Percentiles rank a stretch among this genome's conserved stretches.
phyloP scores from a whole-genome alignment of 768 basidiomycete species.

The Amanita molliuscula region DNA sequence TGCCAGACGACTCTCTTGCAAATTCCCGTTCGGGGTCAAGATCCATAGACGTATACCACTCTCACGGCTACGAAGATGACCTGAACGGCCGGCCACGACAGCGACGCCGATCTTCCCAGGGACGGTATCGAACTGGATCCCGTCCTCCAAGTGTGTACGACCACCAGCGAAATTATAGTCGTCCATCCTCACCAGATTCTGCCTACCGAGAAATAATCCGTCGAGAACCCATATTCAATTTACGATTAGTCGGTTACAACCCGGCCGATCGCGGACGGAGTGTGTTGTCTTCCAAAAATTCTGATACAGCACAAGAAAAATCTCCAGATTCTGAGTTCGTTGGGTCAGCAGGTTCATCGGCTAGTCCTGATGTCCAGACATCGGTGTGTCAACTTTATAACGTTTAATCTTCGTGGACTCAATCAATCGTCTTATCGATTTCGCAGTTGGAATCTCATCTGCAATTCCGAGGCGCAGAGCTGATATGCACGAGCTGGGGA shows the following conservation, averaged over 20 bases:
- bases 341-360: not conserved
- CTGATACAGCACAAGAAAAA: constrained; percentile 5
- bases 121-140: constrained; percentile 6
- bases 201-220: constrained; percentile 11
- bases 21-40: constrained; percentile 19
- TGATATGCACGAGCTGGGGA: constrained; percentile 20
- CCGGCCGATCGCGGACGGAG: constrained; percentile 13
- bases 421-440: not conserved
- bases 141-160: constrained; percentile 4
- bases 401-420: not conserved
- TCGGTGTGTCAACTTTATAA: not conserved
- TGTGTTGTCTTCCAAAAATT: constrained; percentile 3
- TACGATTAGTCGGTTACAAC: constrained; percentile 19
- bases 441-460: constrained; percentile 7
- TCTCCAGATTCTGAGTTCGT: not conserved
- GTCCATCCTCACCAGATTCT: constrained; percentile 7
- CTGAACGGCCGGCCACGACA: constrained; percentile 10
- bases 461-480: constrained; percentile 15
- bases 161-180: constrained; percentile 1
- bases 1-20: constrained; percentile 16
- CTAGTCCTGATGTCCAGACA: constrained; percentile 1
- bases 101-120: constrained; percentile 10
- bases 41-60: constrained; percentile 13
- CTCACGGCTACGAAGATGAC: constrained; percentile 11
- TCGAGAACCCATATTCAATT: constrained; percentile 20